Base-by-base conservation (phyloP, 176 grass and related monocot genomes). In the Puya raimondii region DNA sequence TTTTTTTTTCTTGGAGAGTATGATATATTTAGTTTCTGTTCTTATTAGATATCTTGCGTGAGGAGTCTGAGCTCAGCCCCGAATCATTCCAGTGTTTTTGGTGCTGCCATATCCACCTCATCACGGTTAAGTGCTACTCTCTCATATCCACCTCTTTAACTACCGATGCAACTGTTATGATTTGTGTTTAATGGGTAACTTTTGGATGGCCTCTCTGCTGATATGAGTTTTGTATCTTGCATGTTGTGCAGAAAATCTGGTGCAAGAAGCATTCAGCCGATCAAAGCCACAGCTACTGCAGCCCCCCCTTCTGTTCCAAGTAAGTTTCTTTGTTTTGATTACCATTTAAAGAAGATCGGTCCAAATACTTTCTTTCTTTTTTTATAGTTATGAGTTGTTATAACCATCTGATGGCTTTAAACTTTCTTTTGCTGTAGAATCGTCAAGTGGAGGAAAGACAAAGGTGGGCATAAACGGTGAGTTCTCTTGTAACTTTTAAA, bases 391-490 rank as follows among this genome's bases (percentile, higher is more conserved):
- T 58, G 25, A 42, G 33, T 42, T 42, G 42, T 72, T 63, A 13
- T 63, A 22, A 69, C 10, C 9, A 21, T 49, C 10, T 82, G 52
- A 15, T 51, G 48, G 1, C 48, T 42, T 66, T 51, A 47, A 42
- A 42, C 33, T 48, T 72, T 71, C 48, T 57, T 5, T 82, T 72
- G 47, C 3, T 25, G 4, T 82, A 96, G 91, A 83, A 64, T 91
- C 75, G 42, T 82, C 88, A 4, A 91, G 82, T 11, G 82, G 90
- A 9, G 80, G 86, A 33, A 99, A 88, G 82, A 88, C 87, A 1
- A 99, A 84, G 70, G 68, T 99, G 26, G 94, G 94, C 25, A 99
- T 99, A 74, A 99, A 99, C 23, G 94, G 87, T 91, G 76, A 85
- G 88, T 79, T 66, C 27, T n/a, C 53, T 17, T 17, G n/a, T 13